Conservation (phyloP, 805 yeast species). For the Saccharomycopsis sp. region DNA sequence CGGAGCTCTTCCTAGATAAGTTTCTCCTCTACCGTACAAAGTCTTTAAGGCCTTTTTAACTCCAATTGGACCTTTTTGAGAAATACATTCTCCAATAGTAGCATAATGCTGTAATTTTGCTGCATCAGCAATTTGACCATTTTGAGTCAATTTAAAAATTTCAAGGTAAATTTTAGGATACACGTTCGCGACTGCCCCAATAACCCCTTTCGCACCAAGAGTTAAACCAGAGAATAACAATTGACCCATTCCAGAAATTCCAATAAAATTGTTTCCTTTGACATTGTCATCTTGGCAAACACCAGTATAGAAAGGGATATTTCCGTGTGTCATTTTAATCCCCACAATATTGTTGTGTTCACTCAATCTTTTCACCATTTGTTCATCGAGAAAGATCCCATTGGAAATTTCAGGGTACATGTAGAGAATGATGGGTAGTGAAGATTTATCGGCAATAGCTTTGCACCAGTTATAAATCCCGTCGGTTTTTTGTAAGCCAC, state of each 20-base stretch:
- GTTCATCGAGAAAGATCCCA: constrained; percentile 26
- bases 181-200: constrained; percentile 44
- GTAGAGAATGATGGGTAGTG: constrained; percentile 31
- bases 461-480: constrained; percentile 29
- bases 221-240: constrained; percentile 38
- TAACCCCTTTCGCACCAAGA: constrained; percentile 40
- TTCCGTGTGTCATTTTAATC: constrained; percentile 38
- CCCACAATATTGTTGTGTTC: constrained; percentile 31
- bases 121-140: constrained; percentile 35
- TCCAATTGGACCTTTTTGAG: constrained; percentile 21
- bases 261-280: constrained; percentile 31
- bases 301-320: constrained; percentile 37
- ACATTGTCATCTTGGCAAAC: constrained; percentile 34
- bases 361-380: constrained; percentile 24
- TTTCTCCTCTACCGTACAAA: constrained; percentile 25
- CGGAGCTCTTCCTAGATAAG: constrained; percentile 30
- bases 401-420: constrained; percentile 32
- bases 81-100: constrained; percentile 21
- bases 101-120: constrained; percentile 35
- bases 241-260: constrained; percentile 45
- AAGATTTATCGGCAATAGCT: constrained; percentile 28
- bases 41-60: constrained; percentile 26
- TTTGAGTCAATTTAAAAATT: constrained; percentile 29
- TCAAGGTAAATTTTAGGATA: constrained; percentile 40
- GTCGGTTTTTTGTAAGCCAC: constrained; percentile 27